A percentile compares a stretch with the other conserved stretches of the same genome.
Conservation (phyloP, 2,329 filamentous ascomycete species). For the Chrysoporthe deuterocubensis region DNA sequence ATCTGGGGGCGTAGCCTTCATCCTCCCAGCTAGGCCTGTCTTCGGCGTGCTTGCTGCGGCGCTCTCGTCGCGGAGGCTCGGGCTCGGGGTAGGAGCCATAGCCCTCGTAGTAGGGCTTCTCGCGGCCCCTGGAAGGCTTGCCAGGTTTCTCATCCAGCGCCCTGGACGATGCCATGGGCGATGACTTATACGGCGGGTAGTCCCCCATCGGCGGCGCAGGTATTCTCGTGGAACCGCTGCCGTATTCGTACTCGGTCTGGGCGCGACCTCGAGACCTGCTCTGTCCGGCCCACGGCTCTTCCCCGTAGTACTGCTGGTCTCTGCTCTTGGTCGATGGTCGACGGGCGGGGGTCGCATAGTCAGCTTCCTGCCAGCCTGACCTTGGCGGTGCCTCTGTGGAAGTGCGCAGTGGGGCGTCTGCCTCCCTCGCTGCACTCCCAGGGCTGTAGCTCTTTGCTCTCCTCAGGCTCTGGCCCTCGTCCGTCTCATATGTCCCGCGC, state of each 20-base stretch:
- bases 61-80: constrained; percentile 19
- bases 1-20: constrained; percentile 2
- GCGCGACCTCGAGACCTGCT: not conserved
- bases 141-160: constrained; percentile 14
- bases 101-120: constrained; percentile 22
- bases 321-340: constrained; percentile 8
- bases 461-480: constrained; percentile 22
- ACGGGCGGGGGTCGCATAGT: constrained; percentile 9
- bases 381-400: constrained; percentile 20
- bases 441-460: constrained; percentile 28
- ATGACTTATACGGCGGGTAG: constrained; percentile 14
- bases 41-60: constrained; percentile 15
- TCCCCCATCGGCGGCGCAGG: constrained; percentile 20
- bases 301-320: constrained; percentile 20
- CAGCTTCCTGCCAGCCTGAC: constrained; percentile 15
- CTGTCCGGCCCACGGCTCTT: constrained; percentile 12
- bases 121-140: constrained; percentile 18
- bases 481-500: constrained; percentile 20
- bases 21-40: constrained; percentile 16
- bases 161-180: constrained; percentile 2
- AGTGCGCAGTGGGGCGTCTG: constrained; percentile 9
- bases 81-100: constrained; percentile 9
- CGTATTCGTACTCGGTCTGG: constrained; percentile 6
- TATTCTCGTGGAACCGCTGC: constrained; percentile 6
- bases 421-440: constrained; percentile 18